These are phyloP conservation scores for Talinum fruticosum DNA, from an alignment of 148 eudicot genomes.

Conservation along the genomic window DNA sequence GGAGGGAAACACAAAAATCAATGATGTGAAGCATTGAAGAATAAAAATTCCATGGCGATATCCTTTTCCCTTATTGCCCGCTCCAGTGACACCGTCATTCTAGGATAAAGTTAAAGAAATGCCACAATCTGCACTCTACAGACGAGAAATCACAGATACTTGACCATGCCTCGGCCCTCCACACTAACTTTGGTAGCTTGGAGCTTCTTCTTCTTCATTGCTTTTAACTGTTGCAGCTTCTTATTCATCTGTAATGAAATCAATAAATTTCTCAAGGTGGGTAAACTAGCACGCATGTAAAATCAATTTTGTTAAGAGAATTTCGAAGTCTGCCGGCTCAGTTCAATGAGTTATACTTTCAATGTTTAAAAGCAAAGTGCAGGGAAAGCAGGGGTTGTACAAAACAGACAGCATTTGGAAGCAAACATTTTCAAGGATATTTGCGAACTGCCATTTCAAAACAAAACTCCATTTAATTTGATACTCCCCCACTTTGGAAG, in stretches of 20 bases:
- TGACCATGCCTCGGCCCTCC: slow-evolving; percentile 97
- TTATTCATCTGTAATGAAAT: slow-evolving; percentile 63
- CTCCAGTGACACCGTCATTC: background rate
- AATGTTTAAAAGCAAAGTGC: background rate
- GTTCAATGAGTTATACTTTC: background rate
- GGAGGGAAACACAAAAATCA: background rate
- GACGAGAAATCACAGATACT: slow-evolving; percentile 46
- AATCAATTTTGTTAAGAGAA: background rate
- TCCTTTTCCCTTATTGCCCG: background rate
- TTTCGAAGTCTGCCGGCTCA: background rate
- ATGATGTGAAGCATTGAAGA: background rate
- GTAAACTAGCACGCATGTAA: background rate
- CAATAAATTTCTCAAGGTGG: background rate
- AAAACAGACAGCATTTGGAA: too few species aligned
- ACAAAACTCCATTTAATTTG: too few species aligned
- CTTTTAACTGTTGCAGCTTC: slow-evolving; percentile 84
- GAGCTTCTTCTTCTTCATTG: slow-evolving; percentile 81
- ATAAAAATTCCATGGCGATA: background rate
- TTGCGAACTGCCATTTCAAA: too few species aligned
- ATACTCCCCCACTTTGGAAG: background rate
- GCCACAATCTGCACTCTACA: background rate
- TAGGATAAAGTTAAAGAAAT: background rate
- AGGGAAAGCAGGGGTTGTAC: background rate
- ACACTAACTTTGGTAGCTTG: slow-evolving; percentile 94
- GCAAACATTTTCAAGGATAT: too few species aligned